A percentile compares a stretch with the other conserved stretches of the same genome.
Conservation (phyloP, 2,329 filamentous ascomycete species). For the Boeremia lycopersici region DNA sequence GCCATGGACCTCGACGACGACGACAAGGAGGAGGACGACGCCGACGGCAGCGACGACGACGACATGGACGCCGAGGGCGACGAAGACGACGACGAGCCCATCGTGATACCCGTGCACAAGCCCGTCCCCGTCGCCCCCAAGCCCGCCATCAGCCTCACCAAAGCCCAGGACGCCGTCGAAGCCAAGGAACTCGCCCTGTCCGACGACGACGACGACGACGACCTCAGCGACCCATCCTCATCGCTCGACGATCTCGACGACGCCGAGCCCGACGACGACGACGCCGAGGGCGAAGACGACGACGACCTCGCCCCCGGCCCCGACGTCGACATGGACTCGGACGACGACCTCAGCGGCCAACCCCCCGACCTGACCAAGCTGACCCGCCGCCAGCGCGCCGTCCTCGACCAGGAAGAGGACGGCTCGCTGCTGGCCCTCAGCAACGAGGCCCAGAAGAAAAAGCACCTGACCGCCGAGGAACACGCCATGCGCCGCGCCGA, state of each 20-base stretch:
- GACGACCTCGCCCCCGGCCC: conserved; percentile 44
- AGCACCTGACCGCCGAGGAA: conserved; percentile 74
- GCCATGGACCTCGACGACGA: conserved; percentile 51
- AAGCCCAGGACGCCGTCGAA: conserved; percentile 52
- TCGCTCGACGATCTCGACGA: conserved; percentile 53
- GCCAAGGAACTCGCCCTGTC: conserved; percentile 58
- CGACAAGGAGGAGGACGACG: conserved; percentile 47
- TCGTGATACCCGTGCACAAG: conserved; percentile 36
- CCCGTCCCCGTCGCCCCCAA: conserved; percentile 40
- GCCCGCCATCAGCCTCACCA: conserved; percentile 40
- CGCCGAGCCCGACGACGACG: conserved; percentile 54
- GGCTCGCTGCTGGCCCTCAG: conserved; percentile 58
- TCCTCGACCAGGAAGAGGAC: conserved; percentile 59
- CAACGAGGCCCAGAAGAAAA: conserved; percentile 74
- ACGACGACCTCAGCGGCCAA: conserved; percentile 61
- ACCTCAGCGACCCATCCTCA: conserved; percentile 48
- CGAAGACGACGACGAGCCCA: conserved; percentile 47
- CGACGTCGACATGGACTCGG: conserved; percentile 55
- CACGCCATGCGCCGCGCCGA: conserved; percentile 74
- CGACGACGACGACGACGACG: conserved; percentile 55
- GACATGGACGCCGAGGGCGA: conserved; percentile 48
- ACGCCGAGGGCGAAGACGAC: conserved; percentile 46
- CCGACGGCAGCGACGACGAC: conserved; percentile 39
- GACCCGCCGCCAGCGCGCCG: conserved; percentile 71
- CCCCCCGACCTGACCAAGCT: conserved; percentile 70